A percentile compares a stretch with the other conserved stretches of the same genome.
Evolutionary conservation across 2,329 filamentous ascomycete genomes (phyloP).

Genomic region (Lachnellula subtilissima): DNA sequence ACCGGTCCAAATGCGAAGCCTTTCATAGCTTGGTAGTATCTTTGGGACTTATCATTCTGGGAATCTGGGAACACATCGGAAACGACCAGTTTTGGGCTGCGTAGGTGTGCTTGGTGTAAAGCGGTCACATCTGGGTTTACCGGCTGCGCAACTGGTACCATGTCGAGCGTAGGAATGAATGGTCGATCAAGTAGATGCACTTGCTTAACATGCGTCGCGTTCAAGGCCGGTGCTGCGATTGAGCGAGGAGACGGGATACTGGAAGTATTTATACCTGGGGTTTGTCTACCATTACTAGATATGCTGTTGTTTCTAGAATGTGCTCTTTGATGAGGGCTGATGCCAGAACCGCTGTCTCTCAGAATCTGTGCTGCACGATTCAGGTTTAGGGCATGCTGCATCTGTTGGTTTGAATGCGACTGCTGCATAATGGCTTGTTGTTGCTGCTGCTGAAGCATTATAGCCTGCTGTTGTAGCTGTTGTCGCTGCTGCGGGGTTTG

Average conservation of each 20-base stretch:
- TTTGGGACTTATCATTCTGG: conserved; percentile 19
- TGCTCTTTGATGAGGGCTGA: conserved; percentile 6
- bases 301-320: conserved; percentile 17
- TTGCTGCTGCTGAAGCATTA: neutral
- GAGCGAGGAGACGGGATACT: neutral
- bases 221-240: neutral
- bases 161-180: conserved; percentile 35
- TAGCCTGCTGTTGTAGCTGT: neutral
- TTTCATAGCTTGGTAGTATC: conserved; percentile 52
- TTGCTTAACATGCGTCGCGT: neutral
- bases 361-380: conserved; percentile 15
- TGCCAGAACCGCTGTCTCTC: conserved; percentile 4
- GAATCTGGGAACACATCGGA: conserved; percentile 19
- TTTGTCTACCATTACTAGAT: conserved; percentile 15
- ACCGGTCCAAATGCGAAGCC: conserved; percentile 46
- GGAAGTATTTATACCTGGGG: conserved; percentile 1
- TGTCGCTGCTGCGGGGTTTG: conserved; percentile 9
- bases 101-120: conserved; percentile 56
- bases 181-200: conserved; percentile 12
- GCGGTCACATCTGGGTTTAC: conserved; percentile 43
- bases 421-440: neutral
- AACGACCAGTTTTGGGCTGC: conserved; percentile 43
- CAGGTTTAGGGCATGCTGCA: conserved; percentile 12
- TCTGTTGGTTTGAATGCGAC: neutral
- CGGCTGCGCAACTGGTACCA: conserved; percentile 33